Base-by-base conservation (phyloP, 2,329 filamentous ascomycete species). In the Drechslera avenae region DNA sequence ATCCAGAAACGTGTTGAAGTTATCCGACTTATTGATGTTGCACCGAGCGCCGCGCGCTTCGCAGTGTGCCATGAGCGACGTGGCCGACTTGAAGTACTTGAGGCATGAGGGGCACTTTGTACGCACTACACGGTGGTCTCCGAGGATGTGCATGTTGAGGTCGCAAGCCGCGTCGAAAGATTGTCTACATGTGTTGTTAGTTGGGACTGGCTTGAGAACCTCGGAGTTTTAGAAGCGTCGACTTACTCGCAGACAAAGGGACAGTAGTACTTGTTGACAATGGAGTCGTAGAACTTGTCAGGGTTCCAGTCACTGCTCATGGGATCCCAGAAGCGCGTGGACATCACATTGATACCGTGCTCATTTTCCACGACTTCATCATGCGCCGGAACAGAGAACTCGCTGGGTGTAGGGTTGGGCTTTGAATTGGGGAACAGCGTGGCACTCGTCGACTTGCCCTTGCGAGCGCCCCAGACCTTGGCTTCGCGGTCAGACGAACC, bases 191-290 rank as follows among this genome's bases (percentile, higher is more conserved):
- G n/a, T 12, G 2, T 58, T 12, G 2, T 58, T 46, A 53, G 54
- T 26, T 21, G 4, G 40, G 35, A 42, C 28, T 12, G n/a, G 2
- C 4, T 14, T 4, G 5, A 3, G 4, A 32, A 7, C 5, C 12
- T 2, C 3, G 31, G 17, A 12, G 10, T n/a, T 13, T 30, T 7
- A 8, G 3, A 18, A 8, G 5, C 37, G 21, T 13, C 6, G 5
- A 62, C 67, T 74, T 73, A 83, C 78, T 73, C 70, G 78, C 85
- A 87, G 3, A 66, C 59, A 47, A 81, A 77, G 0, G 84, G 85
- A 46, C 85, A 88, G 46, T 69, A 74, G 71, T 78, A 88, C 40
- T 72, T 75, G 37, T 72, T 64, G 1, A 75, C 71, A 23, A 77
- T 67, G 0, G 67, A 44, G 33, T 79, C 72, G 47, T 66, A 78